Evolutionary conservation across 768 basidiomycete genomes (phyloP).

Genomic region (Collybia sordida): DNA sequence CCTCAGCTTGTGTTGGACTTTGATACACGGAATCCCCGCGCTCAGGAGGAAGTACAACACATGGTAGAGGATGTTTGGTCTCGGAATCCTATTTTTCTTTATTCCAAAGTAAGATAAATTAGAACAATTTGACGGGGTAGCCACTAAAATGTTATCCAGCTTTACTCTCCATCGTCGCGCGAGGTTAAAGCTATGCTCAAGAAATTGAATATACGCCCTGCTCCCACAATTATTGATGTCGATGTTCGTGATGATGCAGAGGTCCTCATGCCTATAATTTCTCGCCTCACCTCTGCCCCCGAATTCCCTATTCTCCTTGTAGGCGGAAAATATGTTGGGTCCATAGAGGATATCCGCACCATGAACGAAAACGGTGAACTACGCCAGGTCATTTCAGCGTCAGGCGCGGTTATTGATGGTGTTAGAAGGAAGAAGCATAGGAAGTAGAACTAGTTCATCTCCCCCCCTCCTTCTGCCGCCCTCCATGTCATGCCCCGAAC

Average conservation of each 20-base stretch:
- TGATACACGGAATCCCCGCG: conserved; percentile 66
- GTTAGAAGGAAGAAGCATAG: conserved; percentile 54
- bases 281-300: conserved; percentile 52
- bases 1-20: conserved; percentile 83
- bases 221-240: conserved; percentile 67
- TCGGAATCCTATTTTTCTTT: conserved; percentile 73
- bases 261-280: conserved; percentile 60
- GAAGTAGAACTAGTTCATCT: conserved; percentile 22
- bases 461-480: conserved; percentile 7
- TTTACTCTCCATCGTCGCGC: conserved; percentile 62
- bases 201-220: conserved; percentile 56
- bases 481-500: conserved; percentile 16
- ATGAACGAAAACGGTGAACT: conserved; percentile 54
- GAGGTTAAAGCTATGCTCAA: conserved; percentile 63
- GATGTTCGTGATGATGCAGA: conserved; percentile 71
- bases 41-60: conserved; percentile 55
- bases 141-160: conserved; percentile 31
- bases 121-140: conserved; percentile 4
- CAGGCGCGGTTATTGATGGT: conserved; percentile 58
- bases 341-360: conserved; percentile 49
- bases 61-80: conserved; percentile 71
- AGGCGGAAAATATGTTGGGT: conserved; percentile 58
- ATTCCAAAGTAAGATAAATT: conserved; percentile 54
- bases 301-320: conserved; percentile 70
- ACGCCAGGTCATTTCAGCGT: conserved; percentile 42